Conservation (phyloP, 176 grass and related monocot species). For the Carex pumila region DNA sequence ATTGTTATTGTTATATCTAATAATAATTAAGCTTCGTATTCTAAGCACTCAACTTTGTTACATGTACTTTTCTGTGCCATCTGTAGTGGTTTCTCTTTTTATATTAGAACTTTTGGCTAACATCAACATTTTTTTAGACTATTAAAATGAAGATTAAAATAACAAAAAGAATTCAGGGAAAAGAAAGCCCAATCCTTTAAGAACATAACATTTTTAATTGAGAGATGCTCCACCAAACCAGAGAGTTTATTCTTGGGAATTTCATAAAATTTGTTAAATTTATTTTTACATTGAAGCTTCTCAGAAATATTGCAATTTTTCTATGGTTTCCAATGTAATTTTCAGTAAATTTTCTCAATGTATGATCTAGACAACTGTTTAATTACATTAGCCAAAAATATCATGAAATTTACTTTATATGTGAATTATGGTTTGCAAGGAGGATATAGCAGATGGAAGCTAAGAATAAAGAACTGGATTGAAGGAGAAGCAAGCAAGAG, state of each 20-base stretch:
- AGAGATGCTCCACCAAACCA: background rate
- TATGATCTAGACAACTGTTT: background rate
- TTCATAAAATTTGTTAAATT: background rate
- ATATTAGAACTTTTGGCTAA: background rate
- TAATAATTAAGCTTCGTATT: constrained; percentile 4
- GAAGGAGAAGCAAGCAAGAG: constrained; percentile 41
- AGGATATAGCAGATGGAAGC: constrained; percentile 30
- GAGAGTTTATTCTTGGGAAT: background rate
- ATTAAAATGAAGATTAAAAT: constrained; percentile 3
- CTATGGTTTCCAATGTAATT: no score
- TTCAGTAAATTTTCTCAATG: background rate
- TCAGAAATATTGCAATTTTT: no score
- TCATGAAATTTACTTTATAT: background rate
- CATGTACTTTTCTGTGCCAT: background rate
- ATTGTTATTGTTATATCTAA: background rate
- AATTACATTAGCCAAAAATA: background rate
- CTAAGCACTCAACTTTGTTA: background rate
- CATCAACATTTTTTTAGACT: background rate
- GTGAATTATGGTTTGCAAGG: constrained; percentile 7
- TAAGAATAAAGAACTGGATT: constrained; percentile 99
- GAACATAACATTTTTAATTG: background rate
- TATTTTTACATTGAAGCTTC: background rate
- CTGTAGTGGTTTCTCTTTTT: background rate
- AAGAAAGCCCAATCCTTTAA: background rate
- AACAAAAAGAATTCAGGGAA: background rate